Conservation (phyloP, 75 land plant species). For the Isoetes taiwanensis region DNA sequence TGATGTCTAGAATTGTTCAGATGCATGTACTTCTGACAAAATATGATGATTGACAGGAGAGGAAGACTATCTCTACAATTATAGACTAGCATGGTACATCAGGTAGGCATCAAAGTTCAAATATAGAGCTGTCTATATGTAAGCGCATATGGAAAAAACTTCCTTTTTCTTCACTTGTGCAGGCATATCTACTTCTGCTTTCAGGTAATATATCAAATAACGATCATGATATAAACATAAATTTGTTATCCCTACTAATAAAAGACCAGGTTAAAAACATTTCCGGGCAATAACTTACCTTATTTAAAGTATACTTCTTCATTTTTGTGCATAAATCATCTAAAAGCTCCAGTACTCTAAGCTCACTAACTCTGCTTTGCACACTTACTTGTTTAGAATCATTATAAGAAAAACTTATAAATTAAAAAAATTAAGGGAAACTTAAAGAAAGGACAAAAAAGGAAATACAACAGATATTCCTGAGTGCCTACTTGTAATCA, state of each 20-base stretch:
- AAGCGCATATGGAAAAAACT: background rate
- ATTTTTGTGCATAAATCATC: conserved; percentile 88
- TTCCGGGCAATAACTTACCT: conserved; percentile 22
- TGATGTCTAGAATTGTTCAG: too few species aligned
- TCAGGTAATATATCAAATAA: background rate
- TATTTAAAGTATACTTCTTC: conserved; percentile 73
- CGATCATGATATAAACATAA: background rate
- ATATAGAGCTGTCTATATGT: background rate
- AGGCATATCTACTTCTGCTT: background rate
- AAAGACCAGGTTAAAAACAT: background rate
- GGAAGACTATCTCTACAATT: too few species aligned
- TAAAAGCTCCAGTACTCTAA: conserved; percentile 82
- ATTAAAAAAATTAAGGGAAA: background rate
- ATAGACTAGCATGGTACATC: too few species aligned
- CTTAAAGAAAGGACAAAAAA: background rate
- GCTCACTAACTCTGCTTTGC: conserved; percentile 67
- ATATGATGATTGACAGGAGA: too few species aligned
- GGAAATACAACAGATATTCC: background rate
- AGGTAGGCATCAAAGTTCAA: too few species aligned
- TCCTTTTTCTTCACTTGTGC: background rate
- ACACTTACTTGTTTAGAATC: conserved; percentile 7
- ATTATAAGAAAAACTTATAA: background rate
- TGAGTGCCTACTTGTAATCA: conserved; percentile 62
- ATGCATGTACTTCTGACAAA: too few species aligned
- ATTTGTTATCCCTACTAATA: background rate